Conservation (phyloP, 2,329 filamentous ascomycete species). For the Gaeumannomyces sp. region DNA sequence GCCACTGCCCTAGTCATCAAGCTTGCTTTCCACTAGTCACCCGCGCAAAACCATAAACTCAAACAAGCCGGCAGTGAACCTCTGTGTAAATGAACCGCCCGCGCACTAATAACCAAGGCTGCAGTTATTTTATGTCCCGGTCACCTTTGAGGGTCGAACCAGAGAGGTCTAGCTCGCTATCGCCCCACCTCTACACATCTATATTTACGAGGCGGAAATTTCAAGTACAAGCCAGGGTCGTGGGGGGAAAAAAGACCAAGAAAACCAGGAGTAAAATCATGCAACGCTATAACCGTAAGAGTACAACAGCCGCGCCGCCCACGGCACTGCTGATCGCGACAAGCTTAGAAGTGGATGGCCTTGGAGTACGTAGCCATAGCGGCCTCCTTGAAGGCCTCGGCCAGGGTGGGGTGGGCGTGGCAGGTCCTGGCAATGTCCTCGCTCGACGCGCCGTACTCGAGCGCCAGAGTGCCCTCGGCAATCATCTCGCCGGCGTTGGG, state of each 20-base stretch:
- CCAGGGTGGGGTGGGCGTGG: slow-evolving; percentile 92
- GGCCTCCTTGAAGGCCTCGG: slow-evolving; percentile 99
- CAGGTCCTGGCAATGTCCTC: slow-evolving; percentile 94
- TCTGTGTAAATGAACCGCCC: not conserved
- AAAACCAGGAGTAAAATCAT: slow-evolving; percentile 6
- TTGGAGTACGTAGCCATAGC: slow-evolving; percentile 96
- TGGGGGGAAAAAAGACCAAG: not conserved
- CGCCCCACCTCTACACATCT: not conserved
- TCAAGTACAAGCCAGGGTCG: not conserved
- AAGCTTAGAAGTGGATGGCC: slow-evolving; percentile 82
- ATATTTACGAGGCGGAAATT: not conserved
- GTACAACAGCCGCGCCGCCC: slow-evolving; percentile 5
- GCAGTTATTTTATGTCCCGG: not conserved
- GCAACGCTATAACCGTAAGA: slow-evolving; percentile 8
- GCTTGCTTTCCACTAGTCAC: not conserved
- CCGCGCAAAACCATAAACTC: not conserved
- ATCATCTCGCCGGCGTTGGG: slow-evolving; percentile 99
- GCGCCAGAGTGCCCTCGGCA: slow-evolving; percentile 87
- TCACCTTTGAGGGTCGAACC: not conserved
- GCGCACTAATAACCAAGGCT: not conserved
- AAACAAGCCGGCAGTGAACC: not conserved
- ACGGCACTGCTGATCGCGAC: slow-evolving; percentile 4
- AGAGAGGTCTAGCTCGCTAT: not conserved
- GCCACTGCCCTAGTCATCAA: not conserved
- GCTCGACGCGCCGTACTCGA: slow-evolving; percentile 93